Conservation (phyloP, 768 basidiomycete species). For the Tylopilus intermedius region DNA sequence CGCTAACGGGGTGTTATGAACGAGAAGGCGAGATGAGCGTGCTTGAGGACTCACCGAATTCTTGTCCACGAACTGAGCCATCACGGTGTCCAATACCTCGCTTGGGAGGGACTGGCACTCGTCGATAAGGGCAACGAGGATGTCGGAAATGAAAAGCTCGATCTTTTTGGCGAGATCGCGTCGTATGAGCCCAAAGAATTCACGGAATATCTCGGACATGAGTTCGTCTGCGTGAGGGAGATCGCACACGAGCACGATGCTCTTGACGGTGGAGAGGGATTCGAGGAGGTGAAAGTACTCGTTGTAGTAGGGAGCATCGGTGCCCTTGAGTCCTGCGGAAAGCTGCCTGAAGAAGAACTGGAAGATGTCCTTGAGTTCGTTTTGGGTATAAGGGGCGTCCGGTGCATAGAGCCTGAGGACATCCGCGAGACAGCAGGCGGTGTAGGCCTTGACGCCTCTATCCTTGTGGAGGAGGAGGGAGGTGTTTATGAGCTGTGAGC, state of each 20-base stretch:
- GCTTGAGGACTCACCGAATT: constrained; percentile 49
- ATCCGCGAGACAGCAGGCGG: constrained; percentile 92
- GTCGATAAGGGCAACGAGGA: constrained; percentile 84
- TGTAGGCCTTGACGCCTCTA: constrained; percentile 90
- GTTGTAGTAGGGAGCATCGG: constrained; percentile 80
- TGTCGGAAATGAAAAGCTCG: constrained; percentile 82
- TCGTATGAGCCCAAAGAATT: constrained; percentile 75
- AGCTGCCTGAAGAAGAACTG: constrained; percentile 94
- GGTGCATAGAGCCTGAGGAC: constrained; percentile 91
- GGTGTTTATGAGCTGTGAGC: constrained; percentile 74
- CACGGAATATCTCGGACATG: constrained; percentile 76
- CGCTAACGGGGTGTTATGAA: constrained; percentile 36
- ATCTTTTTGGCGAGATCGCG: constrained; percentile 76
- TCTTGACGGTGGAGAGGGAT: constrained; percentile 90
- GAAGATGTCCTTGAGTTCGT: constrained; percentile 92
- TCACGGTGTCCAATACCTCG: constrained; percentile 73
- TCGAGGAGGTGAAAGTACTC: constrained; percentile 96
- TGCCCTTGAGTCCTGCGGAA: constrained; percentile 61
- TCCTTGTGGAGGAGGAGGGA: constrained; percentile 92
- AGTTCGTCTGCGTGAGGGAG: constrained; percentile 83
- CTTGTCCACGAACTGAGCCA: constrained; percentile 83
- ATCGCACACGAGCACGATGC: constrained; percentile 89
- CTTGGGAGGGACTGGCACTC: constrained; percentile 74
- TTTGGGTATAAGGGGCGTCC: constrained; percentile 89
- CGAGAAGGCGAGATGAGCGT: background rate